Evolutionary conservation across 176 grass and related monocot genomes (phyloP).

Genomic region (Avena atlantica): DNA sequence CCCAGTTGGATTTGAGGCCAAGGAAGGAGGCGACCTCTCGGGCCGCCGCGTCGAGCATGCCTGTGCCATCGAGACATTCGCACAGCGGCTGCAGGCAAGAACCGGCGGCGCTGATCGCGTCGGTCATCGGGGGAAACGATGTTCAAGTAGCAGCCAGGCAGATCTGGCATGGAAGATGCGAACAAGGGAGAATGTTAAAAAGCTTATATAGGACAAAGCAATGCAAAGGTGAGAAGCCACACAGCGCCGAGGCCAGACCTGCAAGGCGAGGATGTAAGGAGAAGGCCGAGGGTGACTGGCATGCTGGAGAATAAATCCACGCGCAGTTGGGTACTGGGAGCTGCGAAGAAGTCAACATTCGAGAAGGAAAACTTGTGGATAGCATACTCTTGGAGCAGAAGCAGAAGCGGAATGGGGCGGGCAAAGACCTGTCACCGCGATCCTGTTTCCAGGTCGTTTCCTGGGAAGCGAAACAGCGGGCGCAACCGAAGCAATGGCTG

Average conservation of each 20-base stretch:
- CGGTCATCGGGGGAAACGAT: slow-evolving; percentile 19
- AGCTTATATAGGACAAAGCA: slow-evolving; percentile 16
- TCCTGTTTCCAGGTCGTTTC: slow-evolving; percentile 34
- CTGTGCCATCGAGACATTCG: slow-evolving; percentile 38
- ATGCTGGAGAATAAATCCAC: neutral
- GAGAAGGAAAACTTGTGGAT: neutral
- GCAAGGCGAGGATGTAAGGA: neutral
- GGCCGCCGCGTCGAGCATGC: slow-evolving; percentile 20
- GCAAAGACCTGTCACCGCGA: neutral
- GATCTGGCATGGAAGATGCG: slow-evolving; percentile 8
- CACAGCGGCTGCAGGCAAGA: slow-evolving; percentile 37
- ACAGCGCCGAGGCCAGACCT: neutral
- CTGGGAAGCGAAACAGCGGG: neutral
- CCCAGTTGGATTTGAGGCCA: slow-evolving; percentile 49
- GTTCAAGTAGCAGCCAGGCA: neutral
- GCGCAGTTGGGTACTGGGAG: neutral
- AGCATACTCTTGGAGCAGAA: too few species aligned
- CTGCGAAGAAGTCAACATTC: neutral
- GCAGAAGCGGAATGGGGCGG: neutral
- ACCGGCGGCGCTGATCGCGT: neutral
- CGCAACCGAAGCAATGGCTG: slow-evolving; percentile 6
- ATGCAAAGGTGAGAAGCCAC: slow-evolving; percentile 4
- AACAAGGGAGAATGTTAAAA: neutral
- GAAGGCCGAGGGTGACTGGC: slow-evolving; percentile 12
- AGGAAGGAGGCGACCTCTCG: slow-evolving; percentile 46